Conservation (phyloP, 1,284 basidiomycete genomes). For the Vanrija sp. region DNA sequence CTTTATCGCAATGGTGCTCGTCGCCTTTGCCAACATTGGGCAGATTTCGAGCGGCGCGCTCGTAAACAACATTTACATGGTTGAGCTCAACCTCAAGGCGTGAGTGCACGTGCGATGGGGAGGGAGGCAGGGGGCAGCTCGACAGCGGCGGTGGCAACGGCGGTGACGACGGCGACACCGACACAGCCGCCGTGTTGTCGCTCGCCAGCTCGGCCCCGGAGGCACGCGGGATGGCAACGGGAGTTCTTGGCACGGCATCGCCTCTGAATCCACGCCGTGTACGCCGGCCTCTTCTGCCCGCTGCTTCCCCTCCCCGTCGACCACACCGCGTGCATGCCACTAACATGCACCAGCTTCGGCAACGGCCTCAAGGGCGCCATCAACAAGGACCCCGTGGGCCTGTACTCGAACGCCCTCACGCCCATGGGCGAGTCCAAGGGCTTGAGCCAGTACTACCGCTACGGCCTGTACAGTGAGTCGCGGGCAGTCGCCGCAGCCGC, state of each 20-base stretch:
- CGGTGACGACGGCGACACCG: no score
- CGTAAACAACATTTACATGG: slow-evolving; percentile 36
- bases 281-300: no score
- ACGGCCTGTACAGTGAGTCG: slow-evolving; percentile 45
- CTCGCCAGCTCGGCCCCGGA: neutral
- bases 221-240: neutral
- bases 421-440: slow-evolving; percentile 35
- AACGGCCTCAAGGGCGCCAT: slow-evolving; percentile 13
- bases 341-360: slow-evolving; percentile 26
- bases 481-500: no score
- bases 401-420: slow-evolving; percentile 26
- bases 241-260: neutral
- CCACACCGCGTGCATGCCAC: neutral
- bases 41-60: slow-evolving; percentile 37
- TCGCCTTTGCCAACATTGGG: slow-evolving; percentile 45
- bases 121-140: neutral
- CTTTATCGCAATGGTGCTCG: slow-evolving; percentile 40
- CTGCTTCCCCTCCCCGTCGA: neutral
- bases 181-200: neutral
- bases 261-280: no score
- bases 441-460: slow-evolving; percentile 45
- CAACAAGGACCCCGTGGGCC: slow-evolving; percentile 14
- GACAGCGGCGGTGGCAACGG: no score
- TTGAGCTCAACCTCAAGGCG: slow-evolving; percentile 41
- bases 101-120: slow-evolving; percentile 24